A percentile compares a stretch with the other conserved stretches of the same genome.
phyloP scores from a whole-genome alignment of 2,329 filamentous ascomycete genomes.

The Allantophomopsis cytisporea region DNA sequence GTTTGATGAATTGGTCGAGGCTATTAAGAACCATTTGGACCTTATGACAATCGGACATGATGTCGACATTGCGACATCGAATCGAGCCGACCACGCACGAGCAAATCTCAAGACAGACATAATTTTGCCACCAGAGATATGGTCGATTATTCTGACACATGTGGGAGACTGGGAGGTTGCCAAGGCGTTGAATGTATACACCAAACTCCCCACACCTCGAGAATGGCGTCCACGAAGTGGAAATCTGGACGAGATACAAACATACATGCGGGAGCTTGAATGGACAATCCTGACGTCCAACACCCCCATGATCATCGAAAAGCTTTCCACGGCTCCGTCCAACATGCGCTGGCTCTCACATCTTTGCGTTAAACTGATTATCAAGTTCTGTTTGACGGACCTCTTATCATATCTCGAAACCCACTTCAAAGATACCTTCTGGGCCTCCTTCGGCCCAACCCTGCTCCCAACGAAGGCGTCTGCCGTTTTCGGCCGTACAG shows the following conservation, averaged over 20 bases:
- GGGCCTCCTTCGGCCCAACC: slow-evolving; percentile 69
- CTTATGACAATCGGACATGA: slow-evolving; percentile 62
- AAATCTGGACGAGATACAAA: slow-evolving; percentile 50
- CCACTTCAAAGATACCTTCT: slow-evolving; percentile 62
- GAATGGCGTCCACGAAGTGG: slow-evolving; percentile 56
- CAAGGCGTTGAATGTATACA: slow-evolving; percentile 67
- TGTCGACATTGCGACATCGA: slow-evolving; percentile 27
- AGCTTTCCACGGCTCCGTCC: slow-evolving; percentile 58
- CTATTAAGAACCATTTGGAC: slow-evolving; percentile 66
- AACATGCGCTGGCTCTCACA: slow-evolving; percentile 61
- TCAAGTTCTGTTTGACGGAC: slow-evolving; percentile 76
- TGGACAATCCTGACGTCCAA: slow-evolving; percentile 69
- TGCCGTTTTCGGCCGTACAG: slow-evolving; percentile 68
- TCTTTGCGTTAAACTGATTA: slow-evolving; percentile 74
- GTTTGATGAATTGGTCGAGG: slow-evolving; percentile 58
- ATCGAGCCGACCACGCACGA: slow-evolving; percentile 25
- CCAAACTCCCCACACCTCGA: slow-evolving; percentile 57
- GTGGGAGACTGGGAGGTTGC: slow-evolving; percentile 87
- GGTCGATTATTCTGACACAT: slow-evolving; percentile 76
- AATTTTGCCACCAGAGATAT: slow-evolving; percentile 69
- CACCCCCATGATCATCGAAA: slow-evolving; percentile 56
- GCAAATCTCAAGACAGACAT: slow-evolving; percentile 22
- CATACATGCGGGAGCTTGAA: slow-evolving; percentile 68
- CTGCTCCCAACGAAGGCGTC: slow-evolving; percentile 82
- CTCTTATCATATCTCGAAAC: slow-evolving; percentile 62